phyloP scores from a whole-genome alignment of 345 rosid species.

The Moricandia moricandioides region DNA sequence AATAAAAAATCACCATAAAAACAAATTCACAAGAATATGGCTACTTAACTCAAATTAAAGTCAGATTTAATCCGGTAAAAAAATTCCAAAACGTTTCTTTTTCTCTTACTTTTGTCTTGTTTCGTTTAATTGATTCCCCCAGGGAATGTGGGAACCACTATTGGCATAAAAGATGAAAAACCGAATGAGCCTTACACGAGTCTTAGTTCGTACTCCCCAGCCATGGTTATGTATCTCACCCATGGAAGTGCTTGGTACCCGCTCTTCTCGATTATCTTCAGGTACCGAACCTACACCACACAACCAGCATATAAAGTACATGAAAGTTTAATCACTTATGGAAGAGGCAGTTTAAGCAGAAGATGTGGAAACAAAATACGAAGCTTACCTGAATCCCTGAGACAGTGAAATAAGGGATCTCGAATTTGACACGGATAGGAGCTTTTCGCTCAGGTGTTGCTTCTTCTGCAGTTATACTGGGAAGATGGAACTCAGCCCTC shows the following conservation, averaged over 20 bases:
- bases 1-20: not conserved
- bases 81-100: not conserved
- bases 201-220: slow-evolving; percentile 89
- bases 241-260: slow-evolving; percentile 70
- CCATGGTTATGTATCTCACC: slow-evolving; percentile 61
- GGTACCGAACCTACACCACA: slow-evolving; percentile 71
- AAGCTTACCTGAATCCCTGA: slow-evolving; percentile 79
- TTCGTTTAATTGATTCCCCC: not conserved
- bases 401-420: slow-evolving; percentile 81
- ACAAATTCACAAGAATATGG: slow-evolving; percentile 32
- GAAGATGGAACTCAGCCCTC: slow-evolving; percentile 68
- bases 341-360: not conserved
- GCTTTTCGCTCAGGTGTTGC: slow-evolving; percentile 69
- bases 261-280: slow-evolving; percentile 92
- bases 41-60: slow-evolving; percentile 18
- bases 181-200: slow-evolving; percentile 10
- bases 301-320: not conserved
- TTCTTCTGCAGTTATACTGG: slow-evolving; percentile 52
- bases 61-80: slow-evolving; percentile 13
- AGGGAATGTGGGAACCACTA: not conserved
- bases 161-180: slow-evolving; percentile 1
- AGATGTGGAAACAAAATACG: not conserved
- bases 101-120: not conserved
- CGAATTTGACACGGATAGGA: slow-evolving; percentile 73
- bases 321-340: not conserved